These are phyloP conservation scores for Fusarium sp. DNA, from an alignment of 2,329 filamentous ascomycete species.

Conservation along the genomic window DNA sequence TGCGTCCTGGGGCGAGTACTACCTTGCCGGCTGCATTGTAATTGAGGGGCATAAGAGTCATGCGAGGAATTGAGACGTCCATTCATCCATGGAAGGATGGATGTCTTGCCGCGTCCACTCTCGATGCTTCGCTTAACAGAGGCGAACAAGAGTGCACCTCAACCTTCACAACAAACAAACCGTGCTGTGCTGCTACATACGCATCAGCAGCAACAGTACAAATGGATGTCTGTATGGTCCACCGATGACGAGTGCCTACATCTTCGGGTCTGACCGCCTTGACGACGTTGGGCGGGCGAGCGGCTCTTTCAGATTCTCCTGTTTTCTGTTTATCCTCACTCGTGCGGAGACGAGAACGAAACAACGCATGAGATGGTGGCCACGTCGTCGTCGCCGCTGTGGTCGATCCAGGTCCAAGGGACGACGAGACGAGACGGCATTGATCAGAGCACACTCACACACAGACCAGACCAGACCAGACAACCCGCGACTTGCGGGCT, in stretches of 20 bases:
- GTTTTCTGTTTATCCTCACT: constrained; percentile 6
- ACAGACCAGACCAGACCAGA: not conserved
- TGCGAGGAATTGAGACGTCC: not conserved
- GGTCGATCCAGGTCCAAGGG: constrained; percentile 28
- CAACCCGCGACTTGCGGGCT: constrained; percentile 31
- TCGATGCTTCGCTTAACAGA: constrained; percentile 1
- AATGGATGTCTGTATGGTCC: constrained; percentile 5
- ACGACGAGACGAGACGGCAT: constrained; percentile 27
- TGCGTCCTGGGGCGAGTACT: not conserved
- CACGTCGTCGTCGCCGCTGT: constrained; percentile 31
- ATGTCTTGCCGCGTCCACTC: not conserved
- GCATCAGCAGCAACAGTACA: not conserved
- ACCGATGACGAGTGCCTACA: constrained; percentile 31
- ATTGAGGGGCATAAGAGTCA: not conserved
- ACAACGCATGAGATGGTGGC: constrained; percentile 21
- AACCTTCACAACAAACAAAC: not conserved
- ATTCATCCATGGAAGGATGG: not conserved
- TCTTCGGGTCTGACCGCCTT: constrained; percentile 45
- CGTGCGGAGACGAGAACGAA: constrained; percentile 24
- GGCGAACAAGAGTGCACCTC: not conserved
- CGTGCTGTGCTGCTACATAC: not conserved
- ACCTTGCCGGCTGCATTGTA: not conserved
- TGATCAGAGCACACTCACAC: constrained; percentile 3
- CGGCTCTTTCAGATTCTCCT: constrained; percentile 16
- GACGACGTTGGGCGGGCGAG: constrained; percentile 21